Conservation (phyloP, 2,329 filamentous ascomycete species). For the Neofusicoccum laricinum region DNA sequence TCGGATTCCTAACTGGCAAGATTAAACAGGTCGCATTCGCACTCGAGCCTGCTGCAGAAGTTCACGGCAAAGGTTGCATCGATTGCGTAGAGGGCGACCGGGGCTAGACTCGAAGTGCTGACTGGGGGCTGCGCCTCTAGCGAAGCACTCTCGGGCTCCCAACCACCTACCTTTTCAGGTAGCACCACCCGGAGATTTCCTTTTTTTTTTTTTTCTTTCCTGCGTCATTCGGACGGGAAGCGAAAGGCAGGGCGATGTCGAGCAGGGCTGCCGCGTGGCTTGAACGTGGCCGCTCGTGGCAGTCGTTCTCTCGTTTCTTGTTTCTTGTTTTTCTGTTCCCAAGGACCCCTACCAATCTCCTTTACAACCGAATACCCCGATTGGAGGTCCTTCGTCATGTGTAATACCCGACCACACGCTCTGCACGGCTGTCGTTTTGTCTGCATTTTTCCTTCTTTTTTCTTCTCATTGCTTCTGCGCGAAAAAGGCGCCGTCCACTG, state of each 20-base stretch:
- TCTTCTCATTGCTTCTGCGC: conserved; percentile 1
- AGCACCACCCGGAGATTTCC: conserved; percentile 3
- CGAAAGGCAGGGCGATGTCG: conserved; percentile 5
- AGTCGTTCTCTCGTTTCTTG: background rate
- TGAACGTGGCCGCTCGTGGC: conserved; percentile 3
- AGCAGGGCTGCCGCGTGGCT: conserved; percentile 5
- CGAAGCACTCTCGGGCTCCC: background rate
- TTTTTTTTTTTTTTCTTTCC: background rate
- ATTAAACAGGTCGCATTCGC: conserved; percentile 11
- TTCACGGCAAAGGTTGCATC: conserved; percentile 10
- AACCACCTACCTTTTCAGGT: conserved; percentile 9
- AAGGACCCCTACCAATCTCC: background rate
- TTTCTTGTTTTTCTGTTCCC: background rate
- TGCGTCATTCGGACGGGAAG: background rate
- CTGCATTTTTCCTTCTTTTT: background rate
- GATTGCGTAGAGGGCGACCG: conserved; percentile 12
- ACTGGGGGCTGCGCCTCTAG: conserved; percentile 5
- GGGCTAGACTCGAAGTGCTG: conserved; percentile 2
- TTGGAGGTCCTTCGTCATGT: conserved; percentile 1
- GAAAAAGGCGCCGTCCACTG: background rate
- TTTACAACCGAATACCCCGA: conserved; percentile 10
- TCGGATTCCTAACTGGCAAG: background rate
- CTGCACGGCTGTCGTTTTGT: background rate
- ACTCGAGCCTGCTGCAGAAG: conserved; percentile 6
- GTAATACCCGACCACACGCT: conserved; percentile 2